Evolutionary conservation across 2,329 filamentous ascomycete genomes (phyloP).

Genomic region (Xylariales sp.): DNA sequence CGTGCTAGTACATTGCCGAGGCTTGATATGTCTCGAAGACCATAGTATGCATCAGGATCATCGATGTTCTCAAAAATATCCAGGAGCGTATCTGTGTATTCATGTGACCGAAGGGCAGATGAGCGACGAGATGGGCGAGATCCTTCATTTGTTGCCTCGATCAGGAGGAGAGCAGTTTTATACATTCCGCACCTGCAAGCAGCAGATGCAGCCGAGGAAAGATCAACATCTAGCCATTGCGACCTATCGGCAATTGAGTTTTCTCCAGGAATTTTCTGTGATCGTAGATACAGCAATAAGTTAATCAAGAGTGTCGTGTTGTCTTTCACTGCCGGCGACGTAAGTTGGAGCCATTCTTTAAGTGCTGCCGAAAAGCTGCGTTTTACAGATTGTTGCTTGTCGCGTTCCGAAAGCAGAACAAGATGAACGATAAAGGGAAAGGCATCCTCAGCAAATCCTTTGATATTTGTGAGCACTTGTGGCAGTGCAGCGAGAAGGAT

Average conservation of each 20-base stretch:
- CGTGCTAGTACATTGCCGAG: conserved; percentile 74
- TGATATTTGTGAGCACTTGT: conserved; percentile 60
- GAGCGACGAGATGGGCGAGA: conserved; percentile 61
- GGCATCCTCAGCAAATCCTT: conserved; percentile 66
- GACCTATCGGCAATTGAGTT: conserved; percentile 72
- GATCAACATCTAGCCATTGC: conserved; percentile 84
- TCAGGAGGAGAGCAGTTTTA: conserved; percentile 79
- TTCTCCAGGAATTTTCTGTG: conserved; percentile 71
- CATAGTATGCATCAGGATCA: conserved; percentile 95
- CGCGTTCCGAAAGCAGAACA: conserved; percentile 65
- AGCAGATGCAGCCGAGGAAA: conserved; percentile 62
- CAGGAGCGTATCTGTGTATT: conserved; percentile 67
- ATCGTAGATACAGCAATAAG: conserved; percentile 81
- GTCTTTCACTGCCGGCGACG: conserved; percentile 42
- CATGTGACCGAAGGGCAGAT: conserved; percentile 48
- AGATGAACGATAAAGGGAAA: conserved; percentile 86
- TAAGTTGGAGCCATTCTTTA: conserved; percentile 56
- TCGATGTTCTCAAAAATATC: conserved; percentile 88
- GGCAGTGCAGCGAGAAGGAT: conserved; percentile 66
- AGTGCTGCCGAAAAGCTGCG: conserved; percentile 62
- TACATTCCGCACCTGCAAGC: conserved; percentile 79
- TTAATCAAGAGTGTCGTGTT: conserved; percentile 73
- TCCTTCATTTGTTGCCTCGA: conserved; percentile 55
- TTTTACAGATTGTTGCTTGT: conserved; percentile 55
- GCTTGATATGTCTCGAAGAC: conserved; percentile 73